Base-by-base conservation (phyloP, 495 filamentous ascomycete species). In the Penicillium maclennaniae region DNA sequence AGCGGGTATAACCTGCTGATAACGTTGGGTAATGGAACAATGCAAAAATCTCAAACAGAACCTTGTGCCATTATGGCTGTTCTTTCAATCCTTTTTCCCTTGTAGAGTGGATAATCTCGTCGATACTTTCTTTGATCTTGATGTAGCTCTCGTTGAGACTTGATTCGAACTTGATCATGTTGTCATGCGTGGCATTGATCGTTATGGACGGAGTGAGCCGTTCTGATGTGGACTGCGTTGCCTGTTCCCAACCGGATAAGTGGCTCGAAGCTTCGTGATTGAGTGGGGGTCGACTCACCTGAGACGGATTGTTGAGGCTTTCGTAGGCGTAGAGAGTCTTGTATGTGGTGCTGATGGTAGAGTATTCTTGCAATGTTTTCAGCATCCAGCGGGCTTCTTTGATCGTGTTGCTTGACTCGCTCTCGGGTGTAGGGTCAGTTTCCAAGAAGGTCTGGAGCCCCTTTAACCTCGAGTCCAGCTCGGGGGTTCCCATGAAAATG, bases 401-500 rank as follows among this genome's bases (percentile, higher is more conserved):
- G 36, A 1, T n/a, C n/a, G 36, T 25, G 0, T 34, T 31, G 17
- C 15, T 45, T 19, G 31, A 4, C 5, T 39, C 6, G 14, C 26
- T 15, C 7, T 8, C 10, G 14, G 28, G 16, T 12, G 16, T 26
- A 12, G 17, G 19, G 20, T 45, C n/a, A 9, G 7, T 15, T 2
- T 14, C 21, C 7, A 52, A 14, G 12, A 19, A 52, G 10, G 14
- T 25, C 20, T 37, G 43, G 7, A 52, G 34, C 6, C 49, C 49
- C 1, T n/a, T 15, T 1, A 52, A 25, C 10, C 42, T 34, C 15
- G 49, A 26, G 28, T 52, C 49, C 17, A 52, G 15, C 15, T 52
- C 49, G 5, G 49, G 49, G 1, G 49, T 52, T 19, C 49, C 42
- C 28, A 52, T 45, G 49, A 52, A 45, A 21, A 52, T 39, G 5